Conservation (phyloP, 768 basidiomycete genomes). For the Pleurotus djamor region DNA sequence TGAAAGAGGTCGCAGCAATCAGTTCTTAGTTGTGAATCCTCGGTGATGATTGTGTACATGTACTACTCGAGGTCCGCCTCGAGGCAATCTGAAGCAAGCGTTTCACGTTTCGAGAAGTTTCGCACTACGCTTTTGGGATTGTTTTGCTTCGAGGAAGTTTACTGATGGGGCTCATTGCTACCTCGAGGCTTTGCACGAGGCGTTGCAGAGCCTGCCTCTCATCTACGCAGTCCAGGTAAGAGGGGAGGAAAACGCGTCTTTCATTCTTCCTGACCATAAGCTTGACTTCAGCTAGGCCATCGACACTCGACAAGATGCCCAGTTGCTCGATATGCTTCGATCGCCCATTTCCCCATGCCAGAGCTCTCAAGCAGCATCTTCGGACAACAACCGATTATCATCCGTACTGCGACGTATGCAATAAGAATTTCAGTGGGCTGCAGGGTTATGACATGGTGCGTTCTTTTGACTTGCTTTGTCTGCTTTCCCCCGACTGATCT, state of each 20-base stretch:
- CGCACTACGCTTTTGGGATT: background rate
- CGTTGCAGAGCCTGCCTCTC: background rate
- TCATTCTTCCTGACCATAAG: background rate
- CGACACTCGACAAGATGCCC: background rate
- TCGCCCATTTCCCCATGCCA: background rate
- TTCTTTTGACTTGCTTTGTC: background rate
- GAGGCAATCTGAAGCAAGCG: background rate
- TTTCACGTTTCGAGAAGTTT: background rate
- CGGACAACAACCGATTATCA: background rate
- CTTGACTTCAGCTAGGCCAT: background rate
- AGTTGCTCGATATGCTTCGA: background rate
- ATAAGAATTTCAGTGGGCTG: background rate
- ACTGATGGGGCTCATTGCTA: background rate
- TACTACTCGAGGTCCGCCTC: no score
- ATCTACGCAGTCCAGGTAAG: background rate
- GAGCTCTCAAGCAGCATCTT: background rate
- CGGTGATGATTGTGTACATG: no score
- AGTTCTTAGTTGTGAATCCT: no score
- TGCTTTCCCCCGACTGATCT: background rate
- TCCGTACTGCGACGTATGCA: constrained; percentile 3
- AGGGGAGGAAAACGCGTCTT: background rate
- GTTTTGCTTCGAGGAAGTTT: background rate
- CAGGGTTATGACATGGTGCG: constrained; percentile 2
- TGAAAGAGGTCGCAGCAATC: no score
- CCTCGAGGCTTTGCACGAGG: background rate